Evolutionary conservation across 352 stramenopile species (phyloP), one percentile per base, ranked within the genome.

Genomic region (Phytophthora ohioensis): DNA sequence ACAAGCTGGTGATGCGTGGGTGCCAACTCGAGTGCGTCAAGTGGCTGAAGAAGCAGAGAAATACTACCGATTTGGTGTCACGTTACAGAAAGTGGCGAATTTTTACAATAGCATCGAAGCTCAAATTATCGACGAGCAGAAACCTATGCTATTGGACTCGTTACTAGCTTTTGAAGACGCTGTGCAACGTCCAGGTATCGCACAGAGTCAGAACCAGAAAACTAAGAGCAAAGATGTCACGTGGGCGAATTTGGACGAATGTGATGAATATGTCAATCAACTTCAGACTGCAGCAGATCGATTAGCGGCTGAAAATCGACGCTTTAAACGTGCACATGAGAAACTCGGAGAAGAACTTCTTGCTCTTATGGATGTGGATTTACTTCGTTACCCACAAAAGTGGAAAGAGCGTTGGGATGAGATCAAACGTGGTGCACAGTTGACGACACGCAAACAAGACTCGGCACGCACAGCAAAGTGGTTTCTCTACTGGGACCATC

Each of bases 91-190:
- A 72, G 91, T 98, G 6, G 93, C 96, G 2, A 98, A 98, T 60
- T 99, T 98, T 69, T 99, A 98, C 88, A 99, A 99, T 82, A 97
- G 90, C 61, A 96, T 99, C 67, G 93, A 97, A 31, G 87, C 85
- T 7, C 86, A 98, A 59, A 98, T 99, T 70, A 98, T 99, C 31
- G 83, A 94, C 9, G 87, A 93, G 57, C 95, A 98, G 80, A 98
- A 98, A 62, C 88, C 93, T 3, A 98, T 99, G 91, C 82, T 99
- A 15, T 73, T 99, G 3, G 91, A 98, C 49, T 92, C 91, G 13
- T 82, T 99, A 0, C 62, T 98, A 11, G 85, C 90, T 1, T 99
- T 99, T 56, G 95, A 98, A 70, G 84, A 93, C 4, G 83, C 84
- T 0, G 88, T 96, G 1, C 80, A 94, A 41, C 77, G 84, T 0